Evolutionary conservation across 768 basidiomycete species (phyloP).

Genomic region (Mycena olivaceomarginata): DNA sequence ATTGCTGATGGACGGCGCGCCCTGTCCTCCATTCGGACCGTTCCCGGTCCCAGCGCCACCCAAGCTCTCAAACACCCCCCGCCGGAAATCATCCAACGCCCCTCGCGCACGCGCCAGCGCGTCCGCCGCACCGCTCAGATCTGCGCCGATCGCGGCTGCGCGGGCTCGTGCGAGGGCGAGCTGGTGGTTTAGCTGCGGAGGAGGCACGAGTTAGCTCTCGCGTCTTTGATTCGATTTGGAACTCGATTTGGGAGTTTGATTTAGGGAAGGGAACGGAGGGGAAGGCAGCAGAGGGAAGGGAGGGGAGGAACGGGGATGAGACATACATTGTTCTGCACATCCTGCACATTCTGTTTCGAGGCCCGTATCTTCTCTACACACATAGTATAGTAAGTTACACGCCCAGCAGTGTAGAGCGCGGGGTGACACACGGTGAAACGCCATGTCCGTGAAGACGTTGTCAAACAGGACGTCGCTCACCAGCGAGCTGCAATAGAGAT

Average conservation of each 20-base stretch:
- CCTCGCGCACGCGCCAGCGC: slow-evolving; percentile 36
- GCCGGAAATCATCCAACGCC: slow-evolving; percentile 42
- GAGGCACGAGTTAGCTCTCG: not conserved
- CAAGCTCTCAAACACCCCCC: slow-evolving; percentile 29
- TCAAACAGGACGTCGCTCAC: no score
- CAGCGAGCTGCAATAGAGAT: no score
- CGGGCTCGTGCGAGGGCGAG: slow-evolving; percentile 29
- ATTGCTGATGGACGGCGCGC: no score
- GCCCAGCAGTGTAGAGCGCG: no score
- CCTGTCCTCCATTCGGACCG: not conserved
- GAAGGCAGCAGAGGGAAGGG: no score
- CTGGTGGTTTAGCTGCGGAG: slow-evolving; percentile 35
- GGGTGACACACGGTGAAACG: no score
- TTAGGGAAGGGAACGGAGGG: no score
- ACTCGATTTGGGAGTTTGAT: no score
- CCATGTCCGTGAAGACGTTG: no score
- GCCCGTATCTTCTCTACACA: slow-evolving; percentile 61
- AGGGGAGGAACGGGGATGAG: not conserved
- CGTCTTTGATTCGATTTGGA: no score
- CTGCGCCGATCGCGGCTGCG: slow-evolving; percentile 36
- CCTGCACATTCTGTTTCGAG: slow-evolving; percentile 57
- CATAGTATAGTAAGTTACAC: slow-evolving; percentile 1
- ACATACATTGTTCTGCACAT: slow-evolving; percentile 57
- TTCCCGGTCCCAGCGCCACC: not conserved
- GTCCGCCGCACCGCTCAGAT: slow-evolving; percentile 44